These are phyloP conservation scores for Fusarium tricinctum DNA, from an alignment of 2,329 filamentous ascomycete genomes.

Conservation along the genomic window DNA sequence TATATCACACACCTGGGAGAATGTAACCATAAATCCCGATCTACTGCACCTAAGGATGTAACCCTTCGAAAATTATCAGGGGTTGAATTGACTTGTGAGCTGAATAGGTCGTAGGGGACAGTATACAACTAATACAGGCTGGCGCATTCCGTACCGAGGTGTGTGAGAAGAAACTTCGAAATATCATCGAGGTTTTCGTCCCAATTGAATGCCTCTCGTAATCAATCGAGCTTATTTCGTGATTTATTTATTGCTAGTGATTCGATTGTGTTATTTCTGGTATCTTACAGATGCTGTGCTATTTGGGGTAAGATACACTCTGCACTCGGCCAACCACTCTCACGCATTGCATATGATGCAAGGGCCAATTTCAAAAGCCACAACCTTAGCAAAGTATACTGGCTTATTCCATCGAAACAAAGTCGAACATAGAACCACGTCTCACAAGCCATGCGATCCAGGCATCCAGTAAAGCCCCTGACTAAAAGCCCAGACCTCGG, in stretches of 20 bases:
- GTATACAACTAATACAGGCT: no score
- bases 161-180: no score
- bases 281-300: not conserved
- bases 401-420: not conserved
- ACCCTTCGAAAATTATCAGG: no score
- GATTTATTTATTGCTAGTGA: not conserved
- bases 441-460: constrained; percentile 15
- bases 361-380: not conserved
- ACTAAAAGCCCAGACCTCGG: constrained; percentile 24
- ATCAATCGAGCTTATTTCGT: not conserved
- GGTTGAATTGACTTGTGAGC: no score
- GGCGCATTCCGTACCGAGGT: no score
- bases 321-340: not conserved
- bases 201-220: not conserved
- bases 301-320: not conserved
- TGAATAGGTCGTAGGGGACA: no score
- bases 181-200: not conserved
- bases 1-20: no score
- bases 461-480: not conserved
- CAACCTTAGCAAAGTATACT: not conserved
- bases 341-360: not conserved
- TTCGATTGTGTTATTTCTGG: not conserved
- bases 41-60: no score
- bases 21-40: no score
- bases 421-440: not conserved